Base-by-base conservation (phyloP, 176 grass and related monocot genomes). In the Musa acuminata region DNA sequence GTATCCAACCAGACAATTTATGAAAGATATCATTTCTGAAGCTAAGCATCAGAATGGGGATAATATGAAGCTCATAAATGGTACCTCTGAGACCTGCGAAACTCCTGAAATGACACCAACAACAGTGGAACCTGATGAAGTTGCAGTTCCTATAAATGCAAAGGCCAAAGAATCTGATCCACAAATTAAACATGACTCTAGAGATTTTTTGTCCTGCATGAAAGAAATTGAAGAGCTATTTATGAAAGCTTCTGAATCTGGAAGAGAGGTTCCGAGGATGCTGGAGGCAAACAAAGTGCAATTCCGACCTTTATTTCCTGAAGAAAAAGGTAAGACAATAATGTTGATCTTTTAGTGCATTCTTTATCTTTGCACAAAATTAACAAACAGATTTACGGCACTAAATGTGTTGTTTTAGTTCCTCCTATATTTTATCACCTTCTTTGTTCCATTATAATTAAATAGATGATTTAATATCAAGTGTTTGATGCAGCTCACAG, bases 201-300 rank as follows among this genome's bases (percentile, higher is more conserved):
- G 53, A 51, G 79, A 94, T 75, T 79, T 99, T n/a, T 66, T 64
- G 50, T 89, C 84, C 59, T 99, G 88, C 72, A 84, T 99, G 78
- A 89, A 94, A 81, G 90, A 94, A 64, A 62, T 99, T 69, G 91
- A 99, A 80, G 71, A 83, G 3, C 86, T 94, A 71, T 99, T 99
- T 85, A 70, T 79, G 2, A 99, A 84, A 87, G 91, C 88, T 69
- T 92, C 84, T 73, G 95, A 94, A 83, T 91, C 88, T 59, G 95
- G 95, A 79, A 89, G 75, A 91, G 95, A 99, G 84, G 90, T 99
- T 78, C 91, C 86, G 13, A 94, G 88, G 83, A 99, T 99, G 95
- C 85, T 99, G 71, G 95, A 99, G 84, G 88, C 95, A 55, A 84
- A 91, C 77, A 94, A 89, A 94, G 70, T 99, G 63, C 85, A 99